A percentile compares a stretch with the other conserved stretches of the same genome.
Evolutionary conservation across 768 basidiomycete species (phyloP).

Genomic region (Suillus americanus): DNA sequence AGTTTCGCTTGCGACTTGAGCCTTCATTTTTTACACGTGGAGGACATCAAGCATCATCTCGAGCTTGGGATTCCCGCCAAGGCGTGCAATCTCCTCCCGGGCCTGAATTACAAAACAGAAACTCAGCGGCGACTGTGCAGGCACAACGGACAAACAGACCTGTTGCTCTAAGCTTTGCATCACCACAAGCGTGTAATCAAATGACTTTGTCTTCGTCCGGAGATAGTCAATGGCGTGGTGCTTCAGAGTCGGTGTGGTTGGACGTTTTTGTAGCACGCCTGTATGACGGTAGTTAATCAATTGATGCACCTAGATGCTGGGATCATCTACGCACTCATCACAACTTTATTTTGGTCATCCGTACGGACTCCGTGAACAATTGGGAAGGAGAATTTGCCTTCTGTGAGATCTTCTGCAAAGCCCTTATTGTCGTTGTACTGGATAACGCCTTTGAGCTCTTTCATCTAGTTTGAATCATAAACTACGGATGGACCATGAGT

Average conservation of each 20-base stretch:
- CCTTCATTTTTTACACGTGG: conserved; percentile 37
- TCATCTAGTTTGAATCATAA: background rate
- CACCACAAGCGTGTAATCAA: conserved; percentile 79
- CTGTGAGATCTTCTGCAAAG: conserved; percentile 74
- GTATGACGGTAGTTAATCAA: background rate
- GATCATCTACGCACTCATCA: conserved; percentile 63
- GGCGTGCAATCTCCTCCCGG: conserved; percentile 58
- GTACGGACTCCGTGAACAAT: conserved; percentile 79
- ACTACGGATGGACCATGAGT: conserved; percentile 44
- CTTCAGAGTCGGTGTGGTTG: conserved; percentile 82
- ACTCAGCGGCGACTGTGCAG: background rate
- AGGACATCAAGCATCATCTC: conserved; percentile 57
- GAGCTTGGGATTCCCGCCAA: conserved; percentile 76
- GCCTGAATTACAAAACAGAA: conserved; percentile 34
- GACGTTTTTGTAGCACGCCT: conserved; percentile 94
- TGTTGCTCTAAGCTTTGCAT: conserved; percentile 65
- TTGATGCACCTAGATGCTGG: background rate
- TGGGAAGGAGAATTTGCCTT: conserved; percentile 82
- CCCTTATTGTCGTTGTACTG: conserved; percentile 67
- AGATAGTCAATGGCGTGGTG: conserved; percentile 79
- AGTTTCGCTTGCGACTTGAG: background rate
- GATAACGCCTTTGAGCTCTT: conserved; percentile 15
- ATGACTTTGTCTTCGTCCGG: conserved; percentile 71
- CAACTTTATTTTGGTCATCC: conserved; percentile 71
- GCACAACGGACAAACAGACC: conserved; percentile 36